Percentiles rank a stretch among this genome's conserved stretches.
Evolutionary conservation across 495 filamentous ascomycete genomes (phyloP).

Genomic region (Aspergillus nanangensis): DNA sequence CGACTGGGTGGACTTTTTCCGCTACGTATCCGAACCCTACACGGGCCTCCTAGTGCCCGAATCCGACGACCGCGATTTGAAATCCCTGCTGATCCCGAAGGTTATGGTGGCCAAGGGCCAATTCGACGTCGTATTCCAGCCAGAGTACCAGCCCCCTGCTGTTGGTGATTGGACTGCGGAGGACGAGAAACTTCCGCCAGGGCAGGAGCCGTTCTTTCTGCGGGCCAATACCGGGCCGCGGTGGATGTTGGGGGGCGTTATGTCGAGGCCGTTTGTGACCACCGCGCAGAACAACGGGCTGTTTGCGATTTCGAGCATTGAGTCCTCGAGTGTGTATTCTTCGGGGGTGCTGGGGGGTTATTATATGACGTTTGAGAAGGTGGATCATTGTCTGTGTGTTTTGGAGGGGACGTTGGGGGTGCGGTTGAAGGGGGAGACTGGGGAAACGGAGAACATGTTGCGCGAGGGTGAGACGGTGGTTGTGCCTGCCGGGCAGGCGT

Average conservation of each 20-base stretch:
- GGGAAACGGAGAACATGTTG: constrained; percentile 20
- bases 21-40: constrained; percentile 44
- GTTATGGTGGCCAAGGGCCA: constrained; percentile 46
- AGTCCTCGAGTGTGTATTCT: constrained; percentile 28
- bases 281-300: constrained; percentile 37
- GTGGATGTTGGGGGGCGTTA: constrained; percentile 39
- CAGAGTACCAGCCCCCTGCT: constrained; percentile 34
- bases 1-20: constrained; percentile 51
- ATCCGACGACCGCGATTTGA: constrained; percentile 36
- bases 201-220: constrained; percentile 34
- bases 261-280: constrained; percentile 41
- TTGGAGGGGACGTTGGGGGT: constrained; percentile 37
- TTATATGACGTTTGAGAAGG: constrained; percentile 31
- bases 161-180: constrained; percentile 35
- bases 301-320: constrained; percentile 45
- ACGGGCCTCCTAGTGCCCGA: constrained; percentile 47
- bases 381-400: constrained; percentile 37
- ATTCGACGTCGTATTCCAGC: constrained; percentile 45
- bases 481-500: constrained; percentile 37
- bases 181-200: constrained; percentile 35
- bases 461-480: constrained; percentile 39
- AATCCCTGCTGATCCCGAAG: constrained; percentile 41
- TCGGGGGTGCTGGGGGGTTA: constrained; percentile 19
- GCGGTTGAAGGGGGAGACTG: constrained; percentile 21
- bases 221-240: constrained; percentile 37